phyloP scores from a whole-genome alignment of 345 rosid genomes.

The Rhizophora mangle region DNA sequence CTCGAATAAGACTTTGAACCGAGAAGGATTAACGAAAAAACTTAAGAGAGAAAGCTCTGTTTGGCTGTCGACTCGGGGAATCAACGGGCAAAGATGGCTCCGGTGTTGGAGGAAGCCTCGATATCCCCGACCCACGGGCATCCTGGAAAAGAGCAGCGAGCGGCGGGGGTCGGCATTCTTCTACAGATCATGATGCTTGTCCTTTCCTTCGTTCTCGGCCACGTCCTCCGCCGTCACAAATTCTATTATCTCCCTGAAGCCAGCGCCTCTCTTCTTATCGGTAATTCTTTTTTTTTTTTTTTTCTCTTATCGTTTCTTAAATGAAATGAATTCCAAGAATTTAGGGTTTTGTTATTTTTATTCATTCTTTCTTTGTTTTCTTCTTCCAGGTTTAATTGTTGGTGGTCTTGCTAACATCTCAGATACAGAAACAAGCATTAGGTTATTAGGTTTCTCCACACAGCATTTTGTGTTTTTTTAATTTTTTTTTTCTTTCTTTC shows the following conservation, averaged over 20 bases:
- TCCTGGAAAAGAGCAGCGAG: constrained; percentile 87
- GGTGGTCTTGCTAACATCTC: constrained; percentile 93
- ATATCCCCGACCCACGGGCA: constrained; percentile 52
- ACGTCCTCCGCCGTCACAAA: constrained; percentile 93
- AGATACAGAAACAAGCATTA: constrained; percentile 81
- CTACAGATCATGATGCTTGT: constrained; percentile 99
- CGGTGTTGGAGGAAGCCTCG: constrained; percentile 26
- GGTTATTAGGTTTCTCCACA: constrained; percentile 29
- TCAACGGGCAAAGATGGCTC: constrained; percentile 4
- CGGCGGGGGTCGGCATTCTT: constrained; percentile 95
- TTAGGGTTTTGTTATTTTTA: neutral
- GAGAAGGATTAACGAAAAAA: too few relatives aligned
- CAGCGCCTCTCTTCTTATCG: constrained; percentile 96
- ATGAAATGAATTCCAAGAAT: too few relatives aligned
- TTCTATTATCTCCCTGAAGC: constrained; percentile 97
- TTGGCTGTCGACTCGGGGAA: neutral
- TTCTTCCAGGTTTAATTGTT: constrained; percentile 63
- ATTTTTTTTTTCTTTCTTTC: constrained; percentile 12
- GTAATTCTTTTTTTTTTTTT: constrained; percentile 27
- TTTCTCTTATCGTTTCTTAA: neutral
- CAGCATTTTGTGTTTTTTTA: neutral
- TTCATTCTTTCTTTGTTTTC: neutral
- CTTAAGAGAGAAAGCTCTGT: too few relatives aligned
- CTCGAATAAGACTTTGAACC: too few relatives aligned
- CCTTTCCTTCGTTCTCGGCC: constrained; percentile 94